Conservation (phyloP, 352 stramenopile species). For the Phytophthora pluvialis region DNA sequence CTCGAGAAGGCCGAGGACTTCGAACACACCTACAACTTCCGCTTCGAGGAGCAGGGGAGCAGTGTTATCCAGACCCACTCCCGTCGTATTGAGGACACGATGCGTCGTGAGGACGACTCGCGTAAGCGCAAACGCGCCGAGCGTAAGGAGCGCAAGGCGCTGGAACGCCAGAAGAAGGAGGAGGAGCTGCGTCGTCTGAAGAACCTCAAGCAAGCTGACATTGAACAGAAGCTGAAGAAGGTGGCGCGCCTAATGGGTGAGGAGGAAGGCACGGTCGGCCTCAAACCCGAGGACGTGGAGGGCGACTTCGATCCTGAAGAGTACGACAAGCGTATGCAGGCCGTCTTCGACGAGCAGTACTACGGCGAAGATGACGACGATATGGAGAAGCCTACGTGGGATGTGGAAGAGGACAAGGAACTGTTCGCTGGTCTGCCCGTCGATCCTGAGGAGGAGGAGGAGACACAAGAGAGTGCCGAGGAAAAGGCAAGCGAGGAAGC, state of each 20-base stretch:
- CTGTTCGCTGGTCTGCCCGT: slow-evolving; percentile 78
- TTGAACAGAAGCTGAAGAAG: slow-evolving; percentile 94
- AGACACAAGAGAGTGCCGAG: slow-evolving; percentile 32
- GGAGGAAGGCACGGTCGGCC: slow-evolving; percentile 44
- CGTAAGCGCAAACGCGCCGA: slow-evolving; percentile 95
- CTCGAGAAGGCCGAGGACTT: slow-evolving; percentile 97
- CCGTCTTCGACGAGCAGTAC: slow-evolving; percentile 98
- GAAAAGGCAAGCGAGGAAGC: slow-evolving; percentile 40
- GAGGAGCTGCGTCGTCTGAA: slow-evolving; percentile 97
- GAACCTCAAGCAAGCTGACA: slow-evolving; percentile 97
- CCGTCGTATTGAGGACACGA: slow-evolving; percentile 83
- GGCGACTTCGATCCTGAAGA: slow-evolving; percentile 97
- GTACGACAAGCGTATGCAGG: slow-evolving; percentile 96
- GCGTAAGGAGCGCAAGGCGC: slow-evolving; percentile 94
- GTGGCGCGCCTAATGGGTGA: slow-evolving; percentile 88
- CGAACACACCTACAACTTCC: slow-evolving; percentile 99
- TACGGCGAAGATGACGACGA: slow-evolving; percentile 90
- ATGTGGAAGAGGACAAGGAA: slow-evolving; percentile 86
- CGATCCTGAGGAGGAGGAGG: slow-evolving; percentile 65
- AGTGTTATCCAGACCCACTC: slow-evolving; percentile 87
- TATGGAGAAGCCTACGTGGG: slow-evolving; percentile 81
- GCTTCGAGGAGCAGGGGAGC: slow-evolving; percentile 97
- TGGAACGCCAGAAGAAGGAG: slow-evolving; percentile 97
- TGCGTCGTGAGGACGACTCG: slow-evolving; percentile 97
- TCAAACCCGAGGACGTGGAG: slow-evolving; percentile 86